phyloP scores from a whole-genome alignment of 2,329 filamentous ascomycete species.

The Dothistroma pini region DNA sequence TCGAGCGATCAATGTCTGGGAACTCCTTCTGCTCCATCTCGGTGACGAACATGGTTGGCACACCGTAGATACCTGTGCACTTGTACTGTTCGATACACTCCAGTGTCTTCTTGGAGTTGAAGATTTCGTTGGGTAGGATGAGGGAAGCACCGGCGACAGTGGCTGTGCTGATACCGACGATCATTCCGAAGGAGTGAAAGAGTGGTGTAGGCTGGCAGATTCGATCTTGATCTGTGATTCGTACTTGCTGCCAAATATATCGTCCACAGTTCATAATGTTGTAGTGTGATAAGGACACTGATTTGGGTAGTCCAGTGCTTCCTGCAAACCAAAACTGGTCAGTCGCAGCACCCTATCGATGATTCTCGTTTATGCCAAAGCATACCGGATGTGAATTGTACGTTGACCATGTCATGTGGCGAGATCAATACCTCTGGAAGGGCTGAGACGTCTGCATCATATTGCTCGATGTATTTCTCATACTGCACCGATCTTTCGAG shows the following conservation, averaged over 20 bases:
- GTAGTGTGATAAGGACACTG: conserved; percentile 58
- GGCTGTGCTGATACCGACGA: conserved; percentile 39
- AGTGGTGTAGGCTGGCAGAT: conserved; percentile 79
- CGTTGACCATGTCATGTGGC: conserved; percentile 30
- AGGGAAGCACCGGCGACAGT: conserved; percentile 59
- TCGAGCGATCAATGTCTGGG: conserved; percentile 22
- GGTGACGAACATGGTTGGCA: conserved; percentile 80
- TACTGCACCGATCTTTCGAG: conserved; percentile 22
- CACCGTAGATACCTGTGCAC: conserved; percentile 71
- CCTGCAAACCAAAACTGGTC: background rate
- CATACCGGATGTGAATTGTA: conserved; percentile 62
- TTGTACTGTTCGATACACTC: conserved; percentile 45
- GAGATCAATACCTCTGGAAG: conserved; percentile 26
- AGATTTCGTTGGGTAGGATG: conserved; percentile 71
- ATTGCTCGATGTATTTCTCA: conserved; percentile 26
- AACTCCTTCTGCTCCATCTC: conserved; percentile 29
- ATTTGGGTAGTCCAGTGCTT: conserved; percentile 66
- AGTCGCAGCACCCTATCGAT: background rate
- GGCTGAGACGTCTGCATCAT: conserved; percentile 14
- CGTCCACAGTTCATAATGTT: conserved; percentile 31
- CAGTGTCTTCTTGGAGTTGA: conserved; percentile 38
- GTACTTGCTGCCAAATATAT: conserved; percentile 29
- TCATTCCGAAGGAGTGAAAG: conserved; percentile 83
- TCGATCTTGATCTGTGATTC: conserved; percentile 52
- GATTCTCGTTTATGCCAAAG: background rate